Evolutionary conservation across 257 asterid genomes (phyloP).

Genomic region (Plectranthus barbatus): DNA sequence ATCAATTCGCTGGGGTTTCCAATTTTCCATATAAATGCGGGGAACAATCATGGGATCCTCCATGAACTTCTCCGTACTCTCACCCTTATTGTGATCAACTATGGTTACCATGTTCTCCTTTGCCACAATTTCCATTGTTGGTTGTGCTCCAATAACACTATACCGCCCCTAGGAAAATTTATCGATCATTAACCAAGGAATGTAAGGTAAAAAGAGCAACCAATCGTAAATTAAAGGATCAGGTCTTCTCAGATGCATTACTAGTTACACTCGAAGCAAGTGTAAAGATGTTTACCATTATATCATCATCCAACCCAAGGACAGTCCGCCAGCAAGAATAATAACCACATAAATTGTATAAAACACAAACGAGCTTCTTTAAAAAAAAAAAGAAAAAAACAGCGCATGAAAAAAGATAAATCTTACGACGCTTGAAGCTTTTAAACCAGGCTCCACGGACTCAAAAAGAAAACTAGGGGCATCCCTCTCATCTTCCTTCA

Average conservation of each 20-base stretch:
- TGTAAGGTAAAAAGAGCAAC: background rate
- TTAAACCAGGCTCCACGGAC: conserved; percentile 79
- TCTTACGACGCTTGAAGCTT: conserved; percentile 72
- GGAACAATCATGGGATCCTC: conserved; percentile 95
- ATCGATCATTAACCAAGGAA: conserved; percentile 23
- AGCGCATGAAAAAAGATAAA: background rate
- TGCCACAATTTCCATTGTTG: conserved; percentile 89
- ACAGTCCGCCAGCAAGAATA: background rate
- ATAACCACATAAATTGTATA: conserved; percentile 4
- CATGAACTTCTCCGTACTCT: conserved; percentile 47
- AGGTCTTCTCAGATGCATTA: conserved; percentile 4
- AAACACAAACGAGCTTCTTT: background rate
- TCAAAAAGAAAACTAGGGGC: conserved; percentile 94
- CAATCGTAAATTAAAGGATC: background rate
- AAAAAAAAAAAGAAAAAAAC: background rate
- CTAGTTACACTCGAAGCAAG: background rate
- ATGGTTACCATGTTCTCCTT: conserved; percentile 76
- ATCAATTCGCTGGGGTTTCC: conserved; percentile 81
- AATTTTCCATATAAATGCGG: conserved; percentile 74
- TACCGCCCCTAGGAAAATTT: conserved; percentile 67
- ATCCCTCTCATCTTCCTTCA: conserved; percentile 90
- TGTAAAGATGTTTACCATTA: no score
- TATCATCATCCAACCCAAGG: background rate
- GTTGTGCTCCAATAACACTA: conserved; percentile 95
- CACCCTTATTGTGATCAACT: conserved; percentile 65